Evolutionary conservation across 305 asterid species (phyloP).

Genomic region (Solanum hybrid): DNA sequence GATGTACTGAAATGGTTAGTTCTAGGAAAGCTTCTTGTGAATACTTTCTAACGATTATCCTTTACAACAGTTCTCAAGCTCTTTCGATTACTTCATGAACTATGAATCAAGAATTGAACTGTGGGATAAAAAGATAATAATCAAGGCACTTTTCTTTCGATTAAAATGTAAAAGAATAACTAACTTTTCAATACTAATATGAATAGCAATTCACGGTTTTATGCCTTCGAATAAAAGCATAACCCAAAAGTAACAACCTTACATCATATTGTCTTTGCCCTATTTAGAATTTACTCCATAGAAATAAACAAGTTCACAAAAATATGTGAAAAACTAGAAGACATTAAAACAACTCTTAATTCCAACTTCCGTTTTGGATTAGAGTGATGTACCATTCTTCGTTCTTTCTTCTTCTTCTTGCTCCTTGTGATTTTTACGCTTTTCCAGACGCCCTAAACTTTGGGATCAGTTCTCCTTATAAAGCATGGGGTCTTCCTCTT

Average conservation of each 20-base stretch:
- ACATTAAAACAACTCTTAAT: background rate
- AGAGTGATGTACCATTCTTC: background rate
- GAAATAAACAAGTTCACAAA: background rate
- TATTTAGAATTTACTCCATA: background rate
- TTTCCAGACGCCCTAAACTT: background rate
- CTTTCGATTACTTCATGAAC: background rate
- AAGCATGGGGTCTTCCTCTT: background rate
- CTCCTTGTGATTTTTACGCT: background rate
- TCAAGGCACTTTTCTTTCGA: background rate
- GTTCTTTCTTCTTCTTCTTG: background rate
- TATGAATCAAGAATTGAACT: background rate
- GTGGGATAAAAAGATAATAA: background rate
- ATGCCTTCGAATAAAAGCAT: background rate
- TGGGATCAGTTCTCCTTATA: background rate
- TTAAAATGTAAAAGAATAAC: background rate
- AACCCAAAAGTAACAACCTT: background rate
- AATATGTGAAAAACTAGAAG: background rate
- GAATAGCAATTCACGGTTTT: background rate
- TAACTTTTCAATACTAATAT: background rate
- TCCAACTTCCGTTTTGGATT: background rate
- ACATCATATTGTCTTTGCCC: background rate
- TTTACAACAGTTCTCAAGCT: background rate
- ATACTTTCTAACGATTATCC: background rate
- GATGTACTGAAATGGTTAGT: background rate
- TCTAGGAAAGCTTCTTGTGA: background rate